Evolutionary conservation across 495 filamentous ascomycete genomes (phyloP), one percentile per base, ranked within the genome.

Genomic region (Durotheca rogersii): DNA sequence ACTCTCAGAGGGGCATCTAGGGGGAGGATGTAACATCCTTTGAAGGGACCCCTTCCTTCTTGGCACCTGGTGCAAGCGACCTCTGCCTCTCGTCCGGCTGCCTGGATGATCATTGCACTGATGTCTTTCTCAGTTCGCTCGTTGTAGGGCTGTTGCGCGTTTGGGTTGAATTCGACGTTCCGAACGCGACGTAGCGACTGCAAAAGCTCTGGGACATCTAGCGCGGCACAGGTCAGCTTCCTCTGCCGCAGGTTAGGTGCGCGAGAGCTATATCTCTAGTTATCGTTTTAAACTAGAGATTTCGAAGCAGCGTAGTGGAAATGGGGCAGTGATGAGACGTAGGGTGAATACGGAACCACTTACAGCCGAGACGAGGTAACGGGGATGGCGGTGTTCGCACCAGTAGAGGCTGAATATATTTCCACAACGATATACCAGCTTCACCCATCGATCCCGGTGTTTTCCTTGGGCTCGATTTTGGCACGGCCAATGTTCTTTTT

Each of bases 21-120:
- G 0, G 64, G 59, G 7, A 71, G 48, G 47, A 69, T 56, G 16
- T 61, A 27, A 41, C 68, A 71, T 0, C 65, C 65, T 7, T 40
- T 21, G 32, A 66, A 71, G 0, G 60, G 64, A 0, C 67, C 67
- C 12, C 46, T 61, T 4, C 64, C 64, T 1, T 53, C 15, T 11
- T 16, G 14, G 36, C 67, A 69, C 12, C 19, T 58, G 4, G 16
- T 10, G 41, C 67, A 71, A 4, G 64, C 53, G 2, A 14, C 16
- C 1, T 54, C 43, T 4, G 68, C 66, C 11, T 27, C 30, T 11
- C 59, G 52, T 11, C 66, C 68, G 2, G 60, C 62, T 1, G 60
- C 39, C 15, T 71, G 66, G 4, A 71, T 35, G 12, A 71, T 59
- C 14, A 69, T 29, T 9, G 62, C 47, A 12, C 65, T 57, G 14